Base-by-base conservation (phyloP, 192 early-diverging fungal species). In the Dissophora ornata region DNA sequence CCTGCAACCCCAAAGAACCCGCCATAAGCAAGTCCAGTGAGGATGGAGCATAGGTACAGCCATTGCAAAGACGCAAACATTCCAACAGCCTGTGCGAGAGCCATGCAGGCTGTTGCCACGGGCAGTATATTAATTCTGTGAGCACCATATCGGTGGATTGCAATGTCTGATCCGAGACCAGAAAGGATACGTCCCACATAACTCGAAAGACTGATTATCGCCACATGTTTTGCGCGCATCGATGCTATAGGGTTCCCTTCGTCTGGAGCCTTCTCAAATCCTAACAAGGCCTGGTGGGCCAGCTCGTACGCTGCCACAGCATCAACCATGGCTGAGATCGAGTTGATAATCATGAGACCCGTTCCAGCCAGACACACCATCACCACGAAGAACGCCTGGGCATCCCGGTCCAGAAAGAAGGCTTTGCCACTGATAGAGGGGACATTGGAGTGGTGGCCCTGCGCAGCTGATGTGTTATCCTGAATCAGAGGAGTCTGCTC, bases 291-390 rank as follows among this genome's bases (percentile, higher is more conserved):
- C n/a, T n/a, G n/a, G n/a, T n/a, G n/a, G n/a, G n/a, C n/a, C n/a
- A n/a, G n/a, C 21, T 75, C 63, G 11, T 49, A 30, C n/a, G 42
- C 51, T 3, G 63, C 73, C 0, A 77, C 59, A 18, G 64, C 28
- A 8, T 77, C 65, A 2, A 77, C 65, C 44, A 77, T 77, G 12
- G 73, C 65, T 13, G 73, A 33, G 33, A 77, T 77, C 6, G 73
- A 77, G 38, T 77, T 67, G 62, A 77, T 67, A 32, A 77, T 77
- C 73, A 77, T 77, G 16, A 77, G 52, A 9, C 73, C 73, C 4
- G 58, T 60, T 45, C 73, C 73, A 2, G 73, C 38, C 1, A 77
- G 40, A 47, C 63, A 77, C 12, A 77, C 5, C 73, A 62, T 77
- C 25, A 62, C 47, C 15, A 67, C 2, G 29, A 67, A 62, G 32